Conservation (phyloP, 1,284 basidiomycete genomes). For the Coniferiporia sulphurascens region DNA sequence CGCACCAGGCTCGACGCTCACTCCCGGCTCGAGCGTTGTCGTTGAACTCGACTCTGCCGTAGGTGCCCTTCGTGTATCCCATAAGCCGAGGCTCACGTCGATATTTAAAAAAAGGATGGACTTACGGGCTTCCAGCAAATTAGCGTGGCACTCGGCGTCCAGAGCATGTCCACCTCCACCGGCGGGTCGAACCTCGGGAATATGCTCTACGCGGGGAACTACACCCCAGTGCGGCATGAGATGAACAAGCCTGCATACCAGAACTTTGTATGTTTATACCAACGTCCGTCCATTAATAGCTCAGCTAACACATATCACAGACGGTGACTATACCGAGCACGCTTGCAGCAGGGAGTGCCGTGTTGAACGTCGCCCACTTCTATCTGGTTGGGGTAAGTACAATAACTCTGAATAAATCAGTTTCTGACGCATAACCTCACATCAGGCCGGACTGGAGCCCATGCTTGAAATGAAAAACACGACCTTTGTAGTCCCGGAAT, state of each 20-base stretch:
- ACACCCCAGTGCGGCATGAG: conserved; percentile 7
- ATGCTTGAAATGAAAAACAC: conserved; percentile 18
- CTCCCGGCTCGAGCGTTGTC: conserved; percentile 3
- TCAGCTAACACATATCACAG: neutral
- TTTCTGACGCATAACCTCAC: neutral
- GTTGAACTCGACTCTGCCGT: conserved; percentile 13
- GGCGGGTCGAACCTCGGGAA: neutral
- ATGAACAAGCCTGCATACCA: conserved; percentile 13
- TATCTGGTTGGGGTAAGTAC: conserved; percentile 17
- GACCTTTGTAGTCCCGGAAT: conserved; percentile 11
- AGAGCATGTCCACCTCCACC: no score
- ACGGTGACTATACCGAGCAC: conserved; percentile 14
- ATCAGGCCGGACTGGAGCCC: conserved; percentile 13
- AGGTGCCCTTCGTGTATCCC: neutral
- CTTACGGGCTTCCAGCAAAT: conserved; percentile 14
- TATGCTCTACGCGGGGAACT: conserved; percentile 14
- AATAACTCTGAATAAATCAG: neutral
- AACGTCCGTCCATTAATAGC: neutral
- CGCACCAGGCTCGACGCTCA: conserved; percentile 1
- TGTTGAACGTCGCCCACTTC: conserved; percentile 19
- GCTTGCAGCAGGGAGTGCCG: neutral
- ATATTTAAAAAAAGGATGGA: conserved; percentile 1
- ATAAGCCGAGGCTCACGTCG: neutral
- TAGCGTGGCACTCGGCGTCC: conserved; percentile 12
- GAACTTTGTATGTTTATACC: conserved; percentile 15